phyloP scores from a whole-genome alignment of 345 rosid genomes.

The Murraya koenigii region DNA sequence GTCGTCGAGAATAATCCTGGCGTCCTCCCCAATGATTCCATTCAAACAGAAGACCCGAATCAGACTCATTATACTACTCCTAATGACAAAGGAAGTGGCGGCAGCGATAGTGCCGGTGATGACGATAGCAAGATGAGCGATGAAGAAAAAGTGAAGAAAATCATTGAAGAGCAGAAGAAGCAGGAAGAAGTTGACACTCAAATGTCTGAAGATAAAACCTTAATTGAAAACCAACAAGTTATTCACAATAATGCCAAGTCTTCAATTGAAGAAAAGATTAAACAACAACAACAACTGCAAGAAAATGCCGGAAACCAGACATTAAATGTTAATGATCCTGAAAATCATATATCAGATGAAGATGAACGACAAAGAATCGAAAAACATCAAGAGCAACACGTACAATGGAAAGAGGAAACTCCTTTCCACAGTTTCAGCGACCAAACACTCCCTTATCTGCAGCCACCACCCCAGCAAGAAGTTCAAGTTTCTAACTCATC shows the following conservation, averaged over 20 bases:
- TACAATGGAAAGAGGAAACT: not conserved
- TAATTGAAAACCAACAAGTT: conserved; percentile 33
- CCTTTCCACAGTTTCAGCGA: conserved; percentile 22
- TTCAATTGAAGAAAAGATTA: not conserved
- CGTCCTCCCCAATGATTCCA: conserved; percentile 77
- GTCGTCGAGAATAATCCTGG: conserved; percentile 81
- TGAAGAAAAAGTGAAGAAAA: not conserved
- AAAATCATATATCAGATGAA: conserved; percentile 21
- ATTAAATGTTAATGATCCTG: conserved; percentile 25
- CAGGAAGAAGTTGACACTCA: conserved; percentile 34
- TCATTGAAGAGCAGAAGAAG: conserved; percentile 29
- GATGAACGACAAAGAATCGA: conserved; percentile 20
- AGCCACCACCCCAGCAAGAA: conserved; percentile 15
- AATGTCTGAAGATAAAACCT: conserved; percentile 38
- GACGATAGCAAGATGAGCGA: conserved; percentile 6
- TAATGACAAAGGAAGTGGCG: not conserved
- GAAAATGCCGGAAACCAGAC: conserved; percentile 49
- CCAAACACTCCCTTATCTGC: conserved; percentile 26
- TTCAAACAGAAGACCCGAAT: conserved; percentile 58
- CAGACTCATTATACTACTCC: not conserved
- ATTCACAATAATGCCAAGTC: no score
- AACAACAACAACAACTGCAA: conserved; percentile 29
- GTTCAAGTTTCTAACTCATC: conserved; percentile 6
- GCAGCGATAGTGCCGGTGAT: not conserved
- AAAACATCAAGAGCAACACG: conserved; percentile 25